Evolutionary conservation across 2,329 filamentous ascomycete species (phyloP), one percentile per base, ranked within the genome.

Genomic region (Fusarium globosum): DNA sequence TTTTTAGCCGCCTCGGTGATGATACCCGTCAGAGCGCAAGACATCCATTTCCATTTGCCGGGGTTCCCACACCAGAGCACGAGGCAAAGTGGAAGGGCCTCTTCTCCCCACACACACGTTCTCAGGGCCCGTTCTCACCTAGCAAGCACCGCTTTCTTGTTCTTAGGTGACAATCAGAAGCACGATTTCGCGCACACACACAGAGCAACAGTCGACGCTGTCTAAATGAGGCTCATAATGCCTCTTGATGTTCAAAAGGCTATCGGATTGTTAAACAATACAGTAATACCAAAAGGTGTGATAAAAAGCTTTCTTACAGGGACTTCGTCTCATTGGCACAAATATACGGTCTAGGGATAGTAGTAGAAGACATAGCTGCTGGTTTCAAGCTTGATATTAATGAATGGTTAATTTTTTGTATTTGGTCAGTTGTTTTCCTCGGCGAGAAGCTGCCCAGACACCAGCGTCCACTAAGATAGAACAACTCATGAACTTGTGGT

Each of bases 1-100:
- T 69, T 72, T 73, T 71, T 73, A 59, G 61, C 58, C 62, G 56
- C 69, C 69, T 77, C 73, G 69, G 75, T 68, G 67, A 65, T 76
- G 46, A 55, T 65, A 65, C 71, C 73, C 28, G 73, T 71, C 71
- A 68, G 61, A 70, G 75, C 61, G 61, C 64, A 41, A 73, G 73
- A 76, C n/a, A 51, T 58, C 30, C 30, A 49, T 58, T 57, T 48
- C 55, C 68, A 73, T 52, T 72, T 60, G 43, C 65, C 39, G 58
- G 62, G 62, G 38, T 58, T 60, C 43, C 56, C 66, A 72, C 68
- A 71, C 58, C 45, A 57, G 36, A 65, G 68, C 62, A 68, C 57
- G 28, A 72, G 68, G 63, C 63, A 53, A 72, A 60, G 61, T 59
- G 61, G 61, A 64, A 56, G 39, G 53, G 60, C 42, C 46, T 58